Percentiles rank a stretch among this genome's conserved stretches.
Conservation (phyloP, 371 early-diverging fungal genomes). For the Mucor plumbeus region DNA sequence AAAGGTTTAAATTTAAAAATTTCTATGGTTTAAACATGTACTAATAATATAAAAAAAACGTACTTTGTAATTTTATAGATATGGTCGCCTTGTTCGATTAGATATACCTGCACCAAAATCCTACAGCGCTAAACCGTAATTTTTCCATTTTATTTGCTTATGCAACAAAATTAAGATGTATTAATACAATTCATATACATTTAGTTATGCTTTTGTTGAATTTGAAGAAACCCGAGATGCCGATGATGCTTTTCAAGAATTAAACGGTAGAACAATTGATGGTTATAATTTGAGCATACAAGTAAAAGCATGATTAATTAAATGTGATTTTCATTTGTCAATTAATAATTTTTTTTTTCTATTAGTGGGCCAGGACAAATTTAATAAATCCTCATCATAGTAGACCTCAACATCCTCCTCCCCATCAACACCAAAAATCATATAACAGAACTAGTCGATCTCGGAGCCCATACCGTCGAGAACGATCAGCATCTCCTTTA, state of each 20-base stretch:
- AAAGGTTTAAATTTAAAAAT: constrained; percentile 55
- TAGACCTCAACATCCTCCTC: neutral
- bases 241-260: constrained; percentile 85
- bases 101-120: constrained; percentile 84
- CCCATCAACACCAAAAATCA: constrained; percentile 4
- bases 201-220: constrained; percentile 92
- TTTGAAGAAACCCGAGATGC: constrained; percentile 89
- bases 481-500: constrained; percentile 42
- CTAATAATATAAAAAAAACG: neutral
- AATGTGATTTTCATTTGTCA: neutral
- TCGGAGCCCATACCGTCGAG: constrained; percentile 31
- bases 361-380: constrained; percentile 20
- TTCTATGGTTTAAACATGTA: neutral
- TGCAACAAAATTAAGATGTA: constrained; percentile 5
- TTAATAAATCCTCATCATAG: neutral
- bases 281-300: constrained; percentile 82
- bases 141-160: constrained; percentile 7
- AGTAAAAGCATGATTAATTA: constrained; percentile 43
- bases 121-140: constrained; percentile 70
- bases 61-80: constrained; percentile 48
- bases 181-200: neutral
- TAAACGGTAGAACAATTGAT: constrained; percentile 85
- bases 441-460: constrained; percentile 17
- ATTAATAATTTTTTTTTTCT: neutral
- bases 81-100: constrained; percentile 81